Conservation (phyloP, 345 rosid genomes). For the Hypericum perforatum region DNA sequence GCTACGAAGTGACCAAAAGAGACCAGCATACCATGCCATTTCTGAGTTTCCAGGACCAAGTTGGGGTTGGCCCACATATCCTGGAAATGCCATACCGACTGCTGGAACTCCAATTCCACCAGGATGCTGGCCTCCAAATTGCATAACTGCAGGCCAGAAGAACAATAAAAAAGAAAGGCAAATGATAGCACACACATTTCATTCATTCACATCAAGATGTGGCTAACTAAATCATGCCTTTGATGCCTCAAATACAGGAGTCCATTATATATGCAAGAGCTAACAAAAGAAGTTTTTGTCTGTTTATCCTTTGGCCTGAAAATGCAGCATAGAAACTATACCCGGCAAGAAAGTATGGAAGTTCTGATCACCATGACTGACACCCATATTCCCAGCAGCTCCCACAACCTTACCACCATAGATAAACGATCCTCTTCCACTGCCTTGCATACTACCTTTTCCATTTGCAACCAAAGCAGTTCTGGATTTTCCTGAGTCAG, state of each 20-base stretch:
- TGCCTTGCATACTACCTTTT: constrained; percentile 51
- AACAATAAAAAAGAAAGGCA: constrained; percentile 4
- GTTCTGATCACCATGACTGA: constrained; percentile 64
- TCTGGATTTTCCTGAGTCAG: constrained; percentile 48
- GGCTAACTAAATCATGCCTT: too few relatives aligned
- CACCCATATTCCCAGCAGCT: constrained; percentile 47
- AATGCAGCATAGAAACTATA: constrained; percentile 16
- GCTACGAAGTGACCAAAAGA: background rate
- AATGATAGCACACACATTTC: background rate
- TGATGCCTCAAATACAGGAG: too few relatives aligned
- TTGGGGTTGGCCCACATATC: constrained; percentile 10
- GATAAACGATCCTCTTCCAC: constrained; percentile 55
- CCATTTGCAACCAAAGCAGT: constrained; percentile 57
- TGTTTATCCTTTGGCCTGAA: constrained; percentile 7
- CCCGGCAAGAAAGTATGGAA: constrained; percentile 83
- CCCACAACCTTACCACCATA: constrained; percentile 70
- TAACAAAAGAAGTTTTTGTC: constrained; percentile 1
- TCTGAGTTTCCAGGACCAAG: constrained; percentile 9
- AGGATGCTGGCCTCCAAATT: constrained; percentile 6
- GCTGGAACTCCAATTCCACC: constrained; percentile 4
- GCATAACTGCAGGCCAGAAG: constrained; percentile 13
- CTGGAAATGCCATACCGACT: constrained; percentile 1
- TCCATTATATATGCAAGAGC: too few relatives aligned
- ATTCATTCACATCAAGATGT: background rate
- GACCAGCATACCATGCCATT: constrained; percentile 13